Percentiles rank a stretch among this genome's conserved stretches.
phyloP scores from a whole-genome alignment of 805 yeast genomes.

The Candida verbasci region DNA sequence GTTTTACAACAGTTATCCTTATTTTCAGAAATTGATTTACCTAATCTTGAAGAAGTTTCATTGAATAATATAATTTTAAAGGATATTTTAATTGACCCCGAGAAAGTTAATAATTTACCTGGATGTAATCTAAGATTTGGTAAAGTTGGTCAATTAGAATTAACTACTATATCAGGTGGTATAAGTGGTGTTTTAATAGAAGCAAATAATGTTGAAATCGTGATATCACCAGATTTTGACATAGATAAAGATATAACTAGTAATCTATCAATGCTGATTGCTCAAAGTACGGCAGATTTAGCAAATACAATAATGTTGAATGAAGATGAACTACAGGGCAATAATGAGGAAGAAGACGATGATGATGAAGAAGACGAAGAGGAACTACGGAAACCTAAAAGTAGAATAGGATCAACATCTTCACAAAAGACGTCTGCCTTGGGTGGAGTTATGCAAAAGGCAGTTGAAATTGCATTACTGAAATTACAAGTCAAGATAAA shows the following conservation, averaged over 20 bases:
- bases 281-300: slow-evolving; percentile 71
- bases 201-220: slow-evolving; percentile 49
- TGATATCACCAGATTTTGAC: slow-evolving; percentile 32
- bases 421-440: slow-evolving; percentile 33
- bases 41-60: slow-evolving; percentile 73
- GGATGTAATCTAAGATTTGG: slow-evolving; percentile 64
- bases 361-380: slow-evolving; percentile 11
- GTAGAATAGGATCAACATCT: slow-evolving; percentile 10
- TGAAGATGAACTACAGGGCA: slow-evolving; percentile 11
- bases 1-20: slow-evolving; percentile 76
- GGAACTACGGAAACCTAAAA: slow-evolving; percentile 7
- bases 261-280: slow-evolving; percentile 47
- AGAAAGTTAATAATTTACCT: slow-evolving; percentile 59
- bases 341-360: slow-evolving; percentile 10
- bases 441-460: slow-evolving; percentile 56
- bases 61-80: slow-evolving; percentile 48
- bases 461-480: slow-evolving; percentile 64
- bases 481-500: slow-evolving; percentile 50
- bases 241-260: slow-evolving; percentile 23
- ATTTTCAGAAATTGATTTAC: slow-evolving; percentile 77
- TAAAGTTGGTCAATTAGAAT: slow-evolving; percentile 46
- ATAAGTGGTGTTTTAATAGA: slow-evolving; percentile 66
- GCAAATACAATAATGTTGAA: slow-evolving; percentile 54
- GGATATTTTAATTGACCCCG: slow-evolving; percentile 69
- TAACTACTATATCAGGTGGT: slow-evolving; percentile 36